Evolutionary conservation across 768 basidiomycete genomes (phyloP).

Genomic region (Termitomyces sp.): DNA sequence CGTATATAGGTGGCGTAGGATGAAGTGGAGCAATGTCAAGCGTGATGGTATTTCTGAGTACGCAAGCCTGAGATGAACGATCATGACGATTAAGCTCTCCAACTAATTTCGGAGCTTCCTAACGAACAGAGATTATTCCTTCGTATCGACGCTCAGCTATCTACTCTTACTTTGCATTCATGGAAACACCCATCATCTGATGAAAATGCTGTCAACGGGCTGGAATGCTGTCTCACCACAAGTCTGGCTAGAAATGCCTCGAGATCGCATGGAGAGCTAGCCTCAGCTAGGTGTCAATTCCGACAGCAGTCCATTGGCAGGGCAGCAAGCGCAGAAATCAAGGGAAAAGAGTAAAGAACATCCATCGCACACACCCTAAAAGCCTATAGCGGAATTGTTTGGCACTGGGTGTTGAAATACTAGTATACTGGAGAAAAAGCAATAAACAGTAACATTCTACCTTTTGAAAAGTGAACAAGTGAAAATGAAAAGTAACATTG

Average conservation of each 20-base stretch:
- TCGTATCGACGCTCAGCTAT: no score
- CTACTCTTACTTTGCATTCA: not conserved
- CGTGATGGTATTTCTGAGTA: not conserved
- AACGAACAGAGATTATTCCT: not conserved
- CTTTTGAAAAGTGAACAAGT: no score
- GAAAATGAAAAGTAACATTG: no score
- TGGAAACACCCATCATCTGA: not conserved
- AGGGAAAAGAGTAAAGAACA: not conserved
- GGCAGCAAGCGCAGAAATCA: not conserved
- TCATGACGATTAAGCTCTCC: no score
- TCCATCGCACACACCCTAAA: not conserved
- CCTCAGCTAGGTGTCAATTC: not conserved
- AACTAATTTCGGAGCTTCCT: not conserved
- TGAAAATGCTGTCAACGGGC: no score
- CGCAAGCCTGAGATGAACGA: not conserved
- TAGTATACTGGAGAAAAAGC: not conserved
- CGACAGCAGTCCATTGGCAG: not conserved
- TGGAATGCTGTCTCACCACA: not conserved
- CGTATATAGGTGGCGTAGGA: not conserved
- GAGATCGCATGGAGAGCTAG: not conserved
- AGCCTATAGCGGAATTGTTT: not conserved
- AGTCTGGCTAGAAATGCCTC: not conserved
- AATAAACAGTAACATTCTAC: not conserved
- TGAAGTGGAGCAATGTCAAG: not conserved
- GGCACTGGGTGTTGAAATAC: not conserved